phyloP scores from a whole-genome alignment of 202 grass and related monocot genomes.

The Panicum hallii region DNA sequence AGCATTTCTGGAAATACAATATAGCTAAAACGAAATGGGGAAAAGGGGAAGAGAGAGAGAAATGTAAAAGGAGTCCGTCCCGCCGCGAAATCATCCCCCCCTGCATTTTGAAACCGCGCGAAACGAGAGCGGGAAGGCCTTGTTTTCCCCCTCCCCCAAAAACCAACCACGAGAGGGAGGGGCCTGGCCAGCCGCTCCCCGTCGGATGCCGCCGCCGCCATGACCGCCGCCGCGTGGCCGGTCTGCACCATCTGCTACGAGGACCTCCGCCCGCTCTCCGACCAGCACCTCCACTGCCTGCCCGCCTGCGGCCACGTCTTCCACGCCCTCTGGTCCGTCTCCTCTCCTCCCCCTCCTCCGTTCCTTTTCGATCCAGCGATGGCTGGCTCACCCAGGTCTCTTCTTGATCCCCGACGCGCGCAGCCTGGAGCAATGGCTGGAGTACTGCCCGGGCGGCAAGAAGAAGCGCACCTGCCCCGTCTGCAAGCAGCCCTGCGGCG shows the following conservation, averaged over 20 bases:
- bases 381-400: neutral
- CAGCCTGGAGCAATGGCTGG: constrained; percentile 95
- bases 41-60: neutral
- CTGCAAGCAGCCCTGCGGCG: constrained; percentile 81
- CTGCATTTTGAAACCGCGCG: constrained; percentile 27
- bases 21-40: neutral
- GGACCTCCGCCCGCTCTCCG: constrained; percentile 76
- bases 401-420: neutral
- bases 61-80: neutral
- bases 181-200: neutral
- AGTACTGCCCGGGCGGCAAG: constrained; percentile 84
- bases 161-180: constrained; percentile 34
- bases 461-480: constrained; percentile 85
- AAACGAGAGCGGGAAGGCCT: constrained; percentile 36
- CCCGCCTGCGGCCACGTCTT: constrained; percentile 96
- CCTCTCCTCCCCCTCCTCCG: neutral
- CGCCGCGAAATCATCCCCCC: neutral
- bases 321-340: constrained; percentile 87
- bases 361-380: neutral
- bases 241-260: constrained; percentile 98
- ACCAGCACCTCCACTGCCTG: constrained; percentile 74
- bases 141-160: neutral
- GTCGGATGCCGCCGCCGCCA: constrained; percentile 38
- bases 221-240: constrained; percentile 58
- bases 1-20: neutral